phyloP scores from a whole-genome alignment of 2,329 filamentous ascomycete genomes.

The Geoglossum cookeanum region DNA sequence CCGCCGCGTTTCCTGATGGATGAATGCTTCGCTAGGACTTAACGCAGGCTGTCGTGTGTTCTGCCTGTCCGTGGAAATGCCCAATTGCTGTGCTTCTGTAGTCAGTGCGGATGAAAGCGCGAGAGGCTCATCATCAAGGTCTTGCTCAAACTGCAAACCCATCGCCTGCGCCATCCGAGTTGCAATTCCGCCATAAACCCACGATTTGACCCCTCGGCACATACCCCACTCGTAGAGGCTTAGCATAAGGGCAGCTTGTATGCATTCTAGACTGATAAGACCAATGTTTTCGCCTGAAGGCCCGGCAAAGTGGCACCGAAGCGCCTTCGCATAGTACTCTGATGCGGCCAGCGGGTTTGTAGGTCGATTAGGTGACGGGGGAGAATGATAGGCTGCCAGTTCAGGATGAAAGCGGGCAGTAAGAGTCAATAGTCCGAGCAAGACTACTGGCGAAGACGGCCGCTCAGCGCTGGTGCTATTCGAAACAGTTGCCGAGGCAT shows the following conservation, averaged over 20 bases:
- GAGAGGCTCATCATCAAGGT: conserved; percentile 13
- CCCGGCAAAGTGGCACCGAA: conserved; percentile 31
- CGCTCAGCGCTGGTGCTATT: conserved; percentile 21
- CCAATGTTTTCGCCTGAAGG: conserved; percentile 25
- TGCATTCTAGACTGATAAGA: conserved; percentile 39
- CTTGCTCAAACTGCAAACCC: conserved; percentile 38
- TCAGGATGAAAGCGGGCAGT: conserved; percentile 48
- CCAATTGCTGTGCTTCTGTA: conserved; percentile 14
- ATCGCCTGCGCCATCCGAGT: conserved; percentile 43
- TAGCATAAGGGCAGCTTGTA: conserved; percentile 52
- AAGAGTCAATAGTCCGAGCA: conserved; percentile 48
- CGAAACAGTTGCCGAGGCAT: conserved; percentile 18
- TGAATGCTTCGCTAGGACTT: conserved; percentile 19
- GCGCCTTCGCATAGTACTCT: conserved; percentile 43
- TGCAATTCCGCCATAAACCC: conserved; percentile 42
- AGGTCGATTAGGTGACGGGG: conserved; percentile 22
- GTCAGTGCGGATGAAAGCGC: conserved; percentile 15
- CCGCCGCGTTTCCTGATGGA: conserved; percentile 43
- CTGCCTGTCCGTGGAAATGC: conserved; percentile 4
- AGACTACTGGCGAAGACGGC: conserved; percentile 31
- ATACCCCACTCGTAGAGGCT: conserved; percentile 55
- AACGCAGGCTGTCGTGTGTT: background rate
- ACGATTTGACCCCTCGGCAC: conserved; percentile 40
- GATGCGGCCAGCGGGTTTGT: conserved; percentile 38
- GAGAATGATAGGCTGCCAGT: conserved; percentile 31